phyloP scores from a whole-genome alignment of 768 basidiomycete species.

The Boletales sp. region DNA sequence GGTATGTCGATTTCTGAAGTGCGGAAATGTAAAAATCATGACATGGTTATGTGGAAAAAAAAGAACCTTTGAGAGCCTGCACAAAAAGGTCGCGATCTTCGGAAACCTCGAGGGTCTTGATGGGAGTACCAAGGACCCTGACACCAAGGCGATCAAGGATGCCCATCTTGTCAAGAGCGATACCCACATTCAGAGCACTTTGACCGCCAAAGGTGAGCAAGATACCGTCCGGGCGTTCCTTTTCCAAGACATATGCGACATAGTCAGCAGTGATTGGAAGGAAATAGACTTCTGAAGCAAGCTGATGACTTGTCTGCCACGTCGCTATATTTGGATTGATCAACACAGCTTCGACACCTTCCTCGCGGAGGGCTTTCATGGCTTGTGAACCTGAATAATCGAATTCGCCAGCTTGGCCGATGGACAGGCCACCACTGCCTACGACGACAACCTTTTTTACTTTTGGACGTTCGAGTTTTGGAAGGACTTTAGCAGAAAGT shows the following conservation, averaged over 20 bases:
- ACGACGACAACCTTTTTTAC: conserved; percentile 96
- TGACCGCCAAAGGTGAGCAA: conserved; percentile 98
- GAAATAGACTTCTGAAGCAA: conserved; percentile 97
- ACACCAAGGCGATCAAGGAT: conserved; percentile 89
- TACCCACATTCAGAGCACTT: conserved; percentile 96
- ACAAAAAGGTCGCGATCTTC: conserved; percentile 97
- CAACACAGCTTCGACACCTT: conserved; percentile 89
- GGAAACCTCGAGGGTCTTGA: conserved; percentile 91
- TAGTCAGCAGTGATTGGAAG: conserved; percentile 95
- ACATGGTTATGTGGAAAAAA: not conserved
- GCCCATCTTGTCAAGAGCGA: conserved; percentile 95
- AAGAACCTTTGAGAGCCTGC: conserved; percentile 86
- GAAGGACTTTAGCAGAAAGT: conserved; percentile 91
- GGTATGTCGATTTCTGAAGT: conserved; percentile 92
- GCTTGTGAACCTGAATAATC: conserved; percentile 99
- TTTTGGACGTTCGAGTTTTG: conserved; percentile 85
- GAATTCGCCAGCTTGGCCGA: conserved; percentile 99
- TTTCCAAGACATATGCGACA: conserved; percentile 97
- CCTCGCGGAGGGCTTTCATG: conserved; percentile 94
- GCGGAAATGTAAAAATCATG: conserved; percentile 3
- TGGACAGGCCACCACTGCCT: conserved; percentile 92
- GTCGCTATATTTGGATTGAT: conserved; percentile 99
- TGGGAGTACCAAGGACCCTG: conserved; percentile 92
- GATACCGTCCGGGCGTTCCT: conserved; percentile 96
- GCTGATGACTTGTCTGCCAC: conserved; percentile 97